Evolutionary conservation across 495 filamentous ascomycete species (phyloP).

Genomic region (Lasiosphaeriaceae sp.): DNA sequence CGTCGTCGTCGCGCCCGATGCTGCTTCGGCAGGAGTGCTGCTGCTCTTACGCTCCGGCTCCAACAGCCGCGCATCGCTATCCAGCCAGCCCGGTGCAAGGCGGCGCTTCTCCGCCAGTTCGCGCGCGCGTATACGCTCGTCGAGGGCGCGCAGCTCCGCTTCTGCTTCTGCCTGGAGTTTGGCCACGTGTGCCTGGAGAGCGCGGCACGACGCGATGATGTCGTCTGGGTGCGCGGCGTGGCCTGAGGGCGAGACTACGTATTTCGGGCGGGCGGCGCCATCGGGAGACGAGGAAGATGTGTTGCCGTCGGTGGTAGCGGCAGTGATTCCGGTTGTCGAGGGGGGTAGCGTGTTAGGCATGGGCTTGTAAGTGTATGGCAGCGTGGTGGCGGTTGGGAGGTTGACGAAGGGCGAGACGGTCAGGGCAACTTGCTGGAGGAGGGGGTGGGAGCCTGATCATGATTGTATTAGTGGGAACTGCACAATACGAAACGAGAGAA

Average conservation of each 20-base stretch:
- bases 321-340: slow-evolving; percentile 57
- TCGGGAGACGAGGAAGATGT: slow-evolving; percentile 37
- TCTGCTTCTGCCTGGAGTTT: slow-evolving; percentile 61
- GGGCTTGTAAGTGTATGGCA: slow-evolving; percentile 91
- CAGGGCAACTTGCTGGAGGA: slow-evolving; percentile 87
- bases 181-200: slow-evolving; percentile 69
- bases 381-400: slow-evolving; percentile 82
- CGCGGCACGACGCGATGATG: slow-evolving; percentile 73
- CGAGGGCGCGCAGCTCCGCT: slow-evolving; percentile 62
- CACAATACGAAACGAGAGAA: neutral
- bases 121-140: slow-evolving; percentile 63
- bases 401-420: slow-evolving; percentile 93
- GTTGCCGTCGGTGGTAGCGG: slow-evolving; percentile 19
- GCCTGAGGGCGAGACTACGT: slow-evolving; percentile 69
- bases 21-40: neutral
- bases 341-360: slow-evolving; percentile 82
- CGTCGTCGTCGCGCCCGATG: neutral
- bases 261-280: slow-evolving; percentile 46
- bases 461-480: slow-evolving; percentile 6
- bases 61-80: slow-evolving; percentile 79
- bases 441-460: slow-evolving; percentile 67
- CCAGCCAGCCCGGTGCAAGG: slow-evolving; percentile 90
- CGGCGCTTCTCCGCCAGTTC: slow-evolving; percentile 90
- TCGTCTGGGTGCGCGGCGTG: slow-evolving; percentile 77
- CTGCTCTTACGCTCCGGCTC: slow-evolving; percentile 58